A percentile compares a stretch with the other conserved stretches of the same genome.
Conservation (phyloP, 495 filamentous ascomycete species). For the Hypoxylon lenormandii region DNA sequence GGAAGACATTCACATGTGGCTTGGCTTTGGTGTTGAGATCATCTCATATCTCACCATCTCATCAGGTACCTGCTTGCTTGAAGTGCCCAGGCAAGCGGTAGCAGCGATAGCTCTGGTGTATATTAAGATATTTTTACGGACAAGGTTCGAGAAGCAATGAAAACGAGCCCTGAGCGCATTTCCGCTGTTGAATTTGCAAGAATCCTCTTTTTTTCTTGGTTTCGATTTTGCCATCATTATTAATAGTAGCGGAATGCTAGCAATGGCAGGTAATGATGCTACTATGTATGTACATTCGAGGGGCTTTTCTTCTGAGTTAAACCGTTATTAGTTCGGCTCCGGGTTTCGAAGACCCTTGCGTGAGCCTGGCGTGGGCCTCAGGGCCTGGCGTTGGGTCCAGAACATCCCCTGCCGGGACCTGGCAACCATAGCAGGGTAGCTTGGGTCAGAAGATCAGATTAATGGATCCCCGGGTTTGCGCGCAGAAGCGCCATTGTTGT, state of each 20-base stretch:
- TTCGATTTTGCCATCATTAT: constrained; percentile 23
- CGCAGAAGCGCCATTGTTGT: background rate
- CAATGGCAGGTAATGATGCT: constrained; percentile 24
- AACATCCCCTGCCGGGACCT: constrained; percentile 19
- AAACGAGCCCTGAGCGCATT: constrained; percentile 7
- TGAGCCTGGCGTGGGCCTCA: background rate
- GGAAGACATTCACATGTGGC: no score
- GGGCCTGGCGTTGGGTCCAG: constrained; percentile 20
- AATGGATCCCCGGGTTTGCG: constrained; percentile 11
- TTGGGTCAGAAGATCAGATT: constrained; percentile 39
- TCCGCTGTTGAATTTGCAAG: background rate
- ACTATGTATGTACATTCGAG: no score
- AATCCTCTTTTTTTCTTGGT: background rate
- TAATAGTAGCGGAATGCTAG: constrained; percentile 23
- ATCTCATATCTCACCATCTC: no score
- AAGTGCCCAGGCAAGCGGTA: background rate
- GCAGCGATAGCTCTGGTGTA: background rate
- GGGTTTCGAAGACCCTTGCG: constrained; percentile 26
- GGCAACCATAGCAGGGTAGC: constrained; percentile 11
- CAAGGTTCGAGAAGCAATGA: background rate
- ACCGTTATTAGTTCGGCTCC: constrained; percentile 16
- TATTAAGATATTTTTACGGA: background rate
- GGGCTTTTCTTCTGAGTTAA: constrained; percentile 17
- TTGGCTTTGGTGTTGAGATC: no score
- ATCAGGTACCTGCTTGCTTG: background rate